Base-by-base conservation (phyloP, 1,284 basidiomycete genomes). In the Agaricales sp. region DNA sequence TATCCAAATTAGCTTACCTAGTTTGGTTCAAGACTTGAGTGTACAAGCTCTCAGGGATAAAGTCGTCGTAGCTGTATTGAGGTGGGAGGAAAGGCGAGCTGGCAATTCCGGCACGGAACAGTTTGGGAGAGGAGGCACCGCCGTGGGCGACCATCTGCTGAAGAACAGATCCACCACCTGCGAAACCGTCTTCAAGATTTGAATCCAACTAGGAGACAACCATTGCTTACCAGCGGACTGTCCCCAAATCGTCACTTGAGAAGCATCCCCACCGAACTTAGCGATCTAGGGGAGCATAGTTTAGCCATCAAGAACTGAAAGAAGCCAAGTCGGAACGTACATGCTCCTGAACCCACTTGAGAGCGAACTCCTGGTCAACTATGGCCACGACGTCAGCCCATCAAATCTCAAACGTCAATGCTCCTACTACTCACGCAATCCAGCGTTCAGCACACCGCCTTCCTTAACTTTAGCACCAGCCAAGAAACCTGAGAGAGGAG, bases 61-160 rank as follows among this genome's bases (percentile, higher is more conserved):
- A 54, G 48, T 70, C 66, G 49, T 74, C 65, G 54, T 66, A 75
- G 1, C 53, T 38, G 47, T 74, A 76, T 49, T 76, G 71, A 0
- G 73, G 64, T 0, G 72, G 71, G 2, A 74, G 51, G 54, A 64
- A 73, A 0, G 62, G 58, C 0, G 74, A 76, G 48, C 70, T 74
- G 1, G 68, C 65, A 3, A 74, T 73, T 1, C 69, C 74, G 12
- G 52, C 62, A 46, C 60, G 59, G 59, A 75, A 77, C 8, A 77
- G 53, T 0, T 66, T 64, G 1, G 72, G 74, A 4, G 59, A 55
- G 0, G 66, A 67, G 25, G 61, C 57, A 1, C 69, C 70, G 13
- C 59, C 59, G 22, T 66, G 45, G 8, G 67, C 66, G 14, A 63
- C 53, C 6, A 64, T 16, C 3, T 65, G 63, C 13, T 64, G 62